Percentiles rank a stretch among this genome's conserved stretches.
Evolutionary conservation across 1,139 yeast species (phyloP).

Genomic region (Pichiaceae sp.): DNA sequence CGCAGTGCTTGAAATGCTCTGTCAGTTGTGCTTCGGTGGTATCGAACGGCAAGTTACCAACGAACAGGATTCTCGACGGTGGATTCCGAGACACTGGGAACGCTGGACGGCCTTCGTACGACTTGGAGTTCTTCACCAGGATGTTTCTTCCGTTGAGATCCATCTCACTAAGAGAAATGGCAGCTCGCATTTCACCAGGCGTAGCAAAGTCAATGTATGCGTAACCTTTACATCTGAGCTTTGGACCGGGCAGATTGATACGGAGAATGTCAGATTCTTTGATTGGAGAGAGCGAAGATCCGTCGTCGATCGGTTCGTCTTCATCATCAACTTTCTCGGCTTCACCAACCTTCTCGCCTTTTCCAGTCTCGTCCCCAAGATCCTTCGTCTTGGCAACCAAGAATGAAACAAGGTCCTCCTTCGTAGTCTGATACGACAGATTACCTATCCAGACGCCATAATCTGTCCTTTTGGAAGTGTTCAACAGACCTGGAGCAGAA

Average conservation of each 20-base stretch:
- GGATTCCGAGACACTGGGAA: slow-evolving; percentile 56
- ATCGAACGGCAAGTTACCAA: slow-evolving; percentile 89
- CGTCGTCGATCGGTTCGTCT: neutral
- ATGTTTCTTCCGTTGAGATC: slow-evolving; percentile 77
- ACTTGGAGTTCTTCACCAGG: slow-evolving; percentile 71
- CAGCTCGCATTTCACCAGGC: slow-evolving; percentile 53
- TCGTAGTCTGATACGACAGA: slow-evolving; percentile 74
- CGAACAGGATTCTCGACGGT: slow-evolving; percentile 82
- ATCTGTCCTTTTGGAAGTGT: slow-evolving; percentile 32
- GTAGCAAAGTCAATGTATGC: slow-evolving; percentile 83
- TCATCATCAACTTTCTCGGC: neutral
- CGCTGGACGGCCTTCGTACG: slow-evolving; percentile 85
- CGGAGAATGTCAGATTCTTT: slow-evolving; percentile 46
- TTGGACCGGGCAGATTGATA: slow-evolving; percentile 57
- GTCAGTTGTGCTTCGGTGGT: slow-evolving; percentile 76
- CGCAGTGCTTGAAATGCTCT: slow-evolving; percentile 73
- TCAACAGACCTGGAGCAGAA: slow-evolving; percentile 5
- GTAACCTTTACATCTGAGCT: slow-evolving; percentile 67
- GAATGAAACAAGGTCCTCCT: slow-evolving; percentile 64
- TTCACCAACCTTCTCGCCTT: neutral
- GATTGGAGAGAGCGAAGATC: slow-evolving; percentile 26
- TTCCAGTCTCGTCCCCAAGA: slow-evolving; percentile 14
- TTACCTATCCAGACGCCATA: slow-evolving; percentile 95
- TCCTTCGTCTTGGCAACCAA: slow-evolving; percentile 46
- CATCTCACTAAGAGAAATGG: slow-evolving; percentile 61